A percentile compares a stretch with the other conserved stretches of the same genome.
Evolutionary conservation across 2,329 filamentous ascomycete species (phyloP).

Genomic region (Diaporthe citriasiana): DNA sequence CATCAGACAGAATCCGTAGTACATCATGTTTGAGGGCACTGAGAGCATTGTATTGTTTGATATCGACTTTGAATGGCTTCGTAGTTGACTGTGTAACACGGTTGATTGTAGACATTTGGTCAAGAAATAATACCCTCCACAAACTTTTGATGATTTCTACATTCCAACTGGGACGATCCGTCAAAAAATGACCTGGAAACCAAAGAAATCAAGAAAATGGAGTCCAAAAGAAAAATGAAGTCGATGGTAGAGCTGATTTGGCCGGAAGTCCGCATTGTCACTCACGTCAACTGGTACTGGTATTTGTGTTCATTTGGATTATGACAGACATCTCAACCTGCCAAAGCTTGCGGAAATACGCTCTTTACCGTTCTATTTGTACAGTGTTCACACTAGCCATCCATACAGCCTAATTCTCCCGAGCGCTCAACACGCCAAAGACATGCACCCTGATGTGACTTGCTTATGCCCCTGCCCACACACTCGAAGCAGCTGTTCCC

Average conservation of each 20-base stretch:
- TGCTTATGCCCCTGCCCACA: not conserved
- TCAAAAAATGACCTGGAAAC: no score
- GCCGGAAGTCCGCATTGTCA: not conserved
- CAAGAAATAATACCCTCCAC: no score
- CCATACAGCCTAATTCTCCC: no score
- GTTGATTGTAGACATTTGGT: no score
- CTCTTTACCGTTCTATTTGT: not conserved
- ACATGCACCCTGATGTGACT: not conserved
- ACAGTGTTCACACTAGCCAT: not conserved
- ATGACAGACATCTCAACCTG: not conserved
- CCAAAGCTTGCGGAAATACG: not conserved
- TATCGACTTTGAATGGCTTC: no score
- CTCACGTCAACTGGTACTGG: no score
- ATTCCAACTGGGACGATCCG: no score
- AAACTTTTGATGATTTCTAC: no score
- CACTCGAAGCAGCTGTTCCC: not conserved
- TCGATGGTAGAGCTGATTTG: not conserved
- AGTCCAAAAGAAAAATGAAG: not conserved
- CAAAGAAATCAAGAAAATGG: not conserved
- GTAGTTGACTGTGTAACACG: no score
- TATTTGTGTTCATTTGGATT: not conserved
- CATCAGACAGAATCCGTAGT: no score
- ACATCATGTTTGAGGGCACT: no score
- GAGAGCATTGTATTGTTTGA: no score
- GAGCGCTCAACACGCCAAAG: not conserved